Evolutionary conservation across 2,329 filamentous ascomycete genomes (phyloP), one percentile per base, ranked within the genome.

Genomic region (Metarhizium guizhouense): DNA sequence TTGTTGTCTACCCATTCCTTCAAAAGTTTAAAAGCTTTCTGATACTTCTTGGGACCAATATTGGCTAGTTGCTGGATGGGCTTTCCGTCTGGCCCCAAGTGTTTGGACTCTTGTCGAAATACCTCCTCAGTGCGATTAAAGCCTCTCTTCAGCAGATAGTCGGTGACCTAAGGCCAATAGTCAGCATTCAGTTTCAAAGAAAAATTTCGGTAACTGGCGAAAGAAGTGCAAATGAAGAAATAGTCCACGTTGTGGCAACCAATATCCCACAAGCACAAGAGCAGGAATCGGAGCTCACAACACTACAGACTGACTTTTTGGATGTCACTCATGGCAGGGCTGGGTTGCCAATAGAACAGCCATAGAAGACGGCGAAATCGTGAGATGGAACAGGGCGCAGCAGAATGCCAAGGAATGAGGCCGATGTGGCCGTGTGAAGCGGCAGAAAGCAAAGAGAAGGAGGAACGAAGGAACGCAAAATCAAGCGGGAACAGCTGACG

Each of bases 61-160:
- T 90, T 87, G 58, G 90, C 87, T 18, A 83, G 82, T 53, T 77
- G 75, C 51, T 84, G 79, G 38, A 93, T 81, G 2, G 90, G 89
- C 57, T 87, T 83, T 8, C 91, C 92, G 68, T 91, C 89, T 25
- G 86, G 80, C 56, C 93, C 89, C 47, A 94, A 80, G 62, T 91
- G 85, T 29, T 88, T 85, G 1, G 92, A 95, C 71, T 99, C 94
- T 70, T 90, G 87, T 47, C 94, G 84, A 54, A 99, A 88, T 68
- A 94, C 89, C 20, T 93, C 89, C 71, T 99, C 94, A 1, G 94
- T 97, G 29, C 88, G 82, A 54, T 86, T 91, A 71, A 96, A 99
- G 0, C 94, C 94, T 62, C 96, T 92, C 70, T 99, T 99, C 2
- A 91, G 83, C 1, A 99, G 79, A 70, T 99, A 99, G 64, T 99